Conservation (phyloP, 371 early-diverging fungal genomes). For the Mucor saturninus region DNA sequence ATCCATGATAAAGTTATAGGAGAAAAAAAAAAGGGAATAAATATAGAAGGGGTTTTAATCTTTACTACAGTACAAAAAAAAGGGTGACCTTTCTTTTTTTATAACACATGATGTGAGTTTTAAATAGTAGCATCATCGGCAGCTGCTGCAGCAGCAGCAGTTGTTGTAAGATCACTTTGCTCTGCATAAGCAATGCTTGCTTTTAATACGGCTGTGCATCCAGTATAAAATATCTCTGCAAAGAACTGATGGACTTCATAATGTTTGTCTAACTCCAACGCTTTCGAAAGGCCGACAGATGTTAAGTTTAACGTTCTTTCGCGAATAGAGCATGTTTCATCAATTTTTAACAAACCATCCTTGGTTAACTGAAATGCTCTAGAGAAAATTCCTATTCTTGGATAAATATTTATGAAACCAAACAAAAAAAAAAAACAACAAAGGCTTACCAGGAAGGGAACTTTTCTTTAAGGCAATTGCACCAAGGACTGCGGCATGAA, state of each 20-base stretch:
- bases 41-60: slow-evolving; percentile 5
- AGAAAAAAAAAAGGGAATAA: slow-evolving; percentile 4
- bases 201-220: slow-evolving; percentile 41
- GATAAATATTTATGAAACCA: neutral
- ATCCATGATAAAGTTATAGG: slow-evolving; percentile 18
- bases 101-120: neutral
- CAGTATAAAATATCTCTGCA: slow-evolving; percentile 50
- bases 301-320: slow-evolving; percentile 61
- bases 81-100: slow-evolving; percentile 4
- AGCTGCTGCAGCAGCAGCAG: neutral
- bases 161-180: slow-evolving; percentile 1
- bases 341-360: slow-evolving; percentile 52
- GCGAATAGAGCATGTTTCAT: slow-evolving; percentile 60
- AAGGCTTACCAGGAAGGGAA: slow-evolving; percentile 55
- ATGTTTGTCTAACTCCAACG: slow-evolving; percentile 64
- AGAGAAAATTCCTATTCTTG: slow-evolving; percentile 13
- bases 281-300: slow-evolving; percentile 57
- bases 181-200: slow-evolving; percentile 67
- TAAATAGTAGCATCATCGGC: neutral
- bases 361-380: slow-evolving; percentile 18
- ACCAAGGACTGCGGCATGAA: slow-evolving; percentile 57
- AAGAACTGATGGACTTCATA: slow-evolving; percentile 66
- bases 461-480: slow-evolving; percentile 68
- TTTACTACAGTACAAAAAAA: neutral
- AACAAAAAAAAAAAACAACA: neutral